Percentiles rank a stretch among this genome's conserved stretches.
Evolutionary conservation across 2,329 filamentous ascomycete species (phyloP).

Genomic region (Fusarium torreyae): DNA sequence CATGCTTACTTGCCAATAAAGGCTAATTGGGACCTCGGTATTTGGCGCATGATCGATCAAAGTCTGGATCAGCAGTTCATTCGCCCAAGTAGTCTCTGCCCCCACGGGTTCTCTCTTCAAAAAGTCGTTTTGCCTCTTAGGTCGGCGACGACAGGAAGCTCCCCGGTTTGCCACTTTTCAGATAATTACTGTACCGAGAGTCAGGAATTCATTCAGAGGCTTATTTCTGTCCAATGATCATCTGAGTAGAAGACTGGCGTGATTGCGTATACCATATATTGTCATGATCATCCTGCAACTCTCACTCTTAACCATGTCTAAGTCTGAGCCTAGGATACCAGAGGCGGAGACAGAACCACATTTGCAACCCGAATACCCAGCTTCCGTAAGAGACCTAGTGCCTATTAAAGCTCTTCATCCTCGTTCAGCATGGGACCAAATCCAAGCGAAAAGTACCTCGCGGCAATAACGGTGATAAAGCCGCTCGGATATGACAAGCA

Average conservation of each 20-base stretch:
- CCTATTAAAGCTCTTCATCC: not conserved
- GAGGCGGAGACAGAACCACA: not conserved
- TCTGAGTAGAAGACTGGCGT: not conserved
- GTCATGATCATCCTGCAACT: not conserved
- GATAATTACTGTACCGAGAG: not conserved
- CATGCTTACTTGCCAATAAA: constrained; percentile 16
- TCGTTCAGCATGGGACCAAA: not conserved
- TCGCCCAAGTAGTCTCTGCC: constrained; percentile 14
- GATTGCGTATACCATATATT: constrained; percentile 8
- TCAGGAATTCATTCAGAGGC: not conserved
- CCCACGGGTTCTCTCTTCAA: constrained; percentile 13
- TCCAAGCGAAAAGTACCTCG: not conserved
- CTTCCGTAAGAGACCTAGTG: constrained; percentile 19
- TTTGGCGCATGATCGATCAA: constrained; percentile 3
- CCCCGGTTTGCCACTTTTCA: constrained; percentile 7
- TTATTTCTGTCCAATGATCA: no score
- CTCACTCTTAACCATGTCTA: not conserved
- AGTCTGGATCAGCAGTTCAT: constrained; percentile 18
- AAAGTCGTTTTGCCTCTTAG: not conserved
- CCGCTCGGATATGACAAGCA: not conserved
- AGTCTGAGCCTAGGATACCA: not conserved
- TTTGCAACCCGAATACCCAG: not conserved
- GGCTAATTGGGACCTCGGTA: not conserved
- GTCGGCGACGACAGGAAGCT: not conserved
- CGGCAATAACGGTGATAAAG: not conserved